phyloP scores from a whole-genome alignment of 805 yeast species.

The Pachysolen tannophilus region DNA sequence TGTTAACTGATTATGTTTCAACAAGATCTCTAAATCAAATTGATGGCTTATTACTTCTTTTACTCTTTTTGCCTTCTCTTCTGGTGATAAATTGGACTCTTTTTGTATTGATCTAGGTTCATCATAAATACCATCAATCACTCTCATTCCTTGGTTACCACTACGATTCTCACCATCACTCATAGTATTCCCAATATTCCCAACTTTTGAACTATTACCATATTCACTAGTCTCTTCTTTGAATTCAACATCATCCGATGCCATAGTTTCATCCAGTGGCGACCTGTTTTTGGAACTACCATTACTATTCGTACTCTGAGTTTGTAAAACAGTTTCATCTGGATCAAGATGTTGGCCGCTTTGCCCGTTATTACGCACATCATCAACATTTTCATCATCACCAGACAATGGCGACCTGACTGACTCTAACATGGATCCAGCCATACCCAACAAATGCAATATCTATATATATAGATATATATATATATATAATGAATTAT shows the following conservation, averaged over 20 bases:
- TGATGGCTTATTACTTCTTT: slow-evolving; percentile 30
- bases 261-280: neutral
- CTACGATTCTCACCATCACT: neutral
- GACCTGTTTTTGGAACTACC: neutral
- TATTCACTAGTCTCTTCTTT: neutral
- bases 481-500: too few species aligned
- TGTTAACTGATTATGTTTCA: slow-evolving; percentile 49
- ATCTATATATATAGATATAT: too few species aligned
- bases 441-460: too few species aligned
- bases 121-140: too few species aligned
- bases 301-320: neutral
- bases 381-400: slow-evolving; percentile 4
- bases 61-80: slow-evolving; percentile 14
- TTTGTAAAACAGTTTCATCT: neutral
- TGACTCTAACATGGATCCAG: slow-evolving; percentile 3
- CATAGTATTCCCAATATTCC: neutral
- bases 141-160: neutral
- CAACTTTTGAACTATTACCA: neutral
- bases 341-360: too few species aligned
- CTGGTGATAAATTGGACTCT: too few species aligned
- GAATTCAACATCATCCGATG: neutral
- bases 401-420: slow-evolving; percentile 9
- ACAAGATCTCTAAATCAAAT: slow-evolving; percentile 49
- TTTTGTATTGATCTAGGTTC: too few species aligned
- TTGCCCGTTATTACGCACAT: neutral